Base-by-base conservation (phyloP, 2,329 filamentous ascomycete genomes). In the Penicillium sp. region DNA sequence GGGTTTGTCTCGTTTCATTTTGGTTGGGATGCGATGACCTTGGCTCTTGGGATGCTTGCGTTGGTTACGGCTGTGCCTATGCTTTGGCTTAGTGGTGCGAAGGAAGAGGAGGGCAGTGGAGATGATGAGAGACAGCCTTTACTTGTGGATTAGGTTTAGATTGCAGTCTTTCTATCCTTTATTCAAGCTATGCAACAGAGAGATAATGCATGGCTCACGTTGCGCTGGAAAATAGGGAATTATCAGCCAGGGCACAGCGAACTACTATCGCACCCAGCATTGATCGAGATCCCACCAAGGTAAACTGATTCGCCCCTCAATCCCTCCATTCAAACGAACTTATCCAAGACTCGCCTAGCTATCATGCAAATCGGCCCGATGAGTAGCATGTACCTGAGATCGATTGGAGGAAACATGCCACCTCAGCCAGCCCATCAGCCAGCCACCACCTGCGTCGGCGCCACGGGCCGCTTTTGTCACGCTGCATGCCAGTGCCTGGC, bases 391-490 rank as follows among this genome's bases (percentile, higher is more conserved):
- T 4, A 15, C 15, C 15, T 28, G 8, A 4, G 3, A 33, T 50
- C 28, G 9, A 22, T 22, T 51, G 28, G 49, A 51, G 49, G 30
- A 51, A 13, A 35, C 9, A 15, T 22, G n/a, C 24, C 45, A 10
- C 49, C 26, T 22, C 49, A 13, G 9, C 8, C 5, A 35, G 4
- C 13, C 6, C 17, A 10, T 8, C 28, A 51, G 49, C 49, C 49
- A 51, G 49, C 49, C 49, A 51, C 49, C 47, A 35, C n/a, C 30
- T 35, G 45, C 15, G 6, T 30, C n/a, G 28, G 49, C n/a, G 9
- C 22, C 10, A 35, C 30, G n/a, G 28, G 17, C 49, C 49, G n/a
- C 10, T 22, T 22, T 35, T 17, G 3, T 35, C 49, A 35, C 10
- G 28, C 28, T 51, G 49, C 49, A 51, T 22, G n/a, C 2, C 33